Evolutionary conservation across 768 basidiomycete genomes (phyloP).

Genomic region (Sarcomyxa edulis): DNA sequence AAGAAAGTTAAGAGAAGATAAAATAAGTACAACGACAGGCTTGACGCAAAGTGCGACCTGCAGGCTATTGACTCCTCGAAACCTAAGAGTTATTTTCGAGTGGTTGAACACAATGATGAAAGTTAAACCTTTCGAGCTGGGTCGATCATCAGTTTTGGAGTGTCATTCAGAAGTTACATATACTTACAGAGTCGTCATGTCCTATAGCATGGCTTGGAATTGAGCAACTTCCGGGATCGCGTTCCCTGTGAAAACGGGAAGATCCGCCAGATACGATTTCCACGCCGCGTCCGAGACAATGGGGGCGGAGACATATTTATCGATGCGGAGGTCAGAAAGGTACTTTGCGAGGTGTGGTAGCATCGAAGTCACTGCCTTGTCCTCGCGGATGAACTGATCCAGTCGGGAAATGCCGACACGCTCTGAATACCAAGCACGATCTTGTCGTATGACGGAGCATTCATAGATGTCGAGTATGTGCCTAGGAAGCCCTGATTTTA

Average conservation of each 20-base stretch:
- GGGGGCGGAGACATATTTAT: conserved; percentile 45
- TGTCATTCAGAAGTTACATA: no score
- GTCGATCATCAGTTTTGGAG: no score
- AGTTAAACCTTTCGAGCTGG: no score
- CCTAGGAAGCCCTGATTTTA: conserved; percentile 35
- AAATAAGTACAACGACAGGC: no score
- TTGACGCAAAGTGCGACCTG: no score
- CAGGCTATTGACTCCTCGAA: no score
- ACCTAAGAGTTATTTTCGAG: no score
- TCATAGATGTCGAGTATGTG: conserved; percentile 54
- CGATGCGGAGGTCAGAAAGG: conserved; percentile 39
- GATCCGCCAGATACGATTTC: conserved; percentile 36
- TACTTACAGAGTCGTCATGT: no score
- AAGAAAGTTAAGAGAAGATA: no score
- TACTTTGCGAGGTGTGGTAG: conserved; percentile 36
- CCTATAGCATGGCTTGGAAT: conserved; percentile 39
- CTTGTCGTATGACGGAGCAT: conserved; percentile 43
- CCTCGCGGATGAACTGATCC: conserved; percentile 42
- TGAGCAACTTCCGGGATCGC: conserved; percentile 30
- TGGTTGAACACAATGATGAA: no score
- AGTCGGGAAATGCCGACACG: conserved; percentile 41
- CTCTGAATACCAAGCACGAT: conserved; percentile 59
- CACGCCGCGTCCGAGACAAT: conserved; percentile 46
- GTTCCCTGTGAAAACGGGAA: conserved; percentile 39
- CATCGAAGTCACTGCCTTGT: conserved; percentile 37